Base-by-base conservation (phyloP, 2,329 filamentous ascomycete species). In the Hymenoscyphus fraxineus region DNA sequence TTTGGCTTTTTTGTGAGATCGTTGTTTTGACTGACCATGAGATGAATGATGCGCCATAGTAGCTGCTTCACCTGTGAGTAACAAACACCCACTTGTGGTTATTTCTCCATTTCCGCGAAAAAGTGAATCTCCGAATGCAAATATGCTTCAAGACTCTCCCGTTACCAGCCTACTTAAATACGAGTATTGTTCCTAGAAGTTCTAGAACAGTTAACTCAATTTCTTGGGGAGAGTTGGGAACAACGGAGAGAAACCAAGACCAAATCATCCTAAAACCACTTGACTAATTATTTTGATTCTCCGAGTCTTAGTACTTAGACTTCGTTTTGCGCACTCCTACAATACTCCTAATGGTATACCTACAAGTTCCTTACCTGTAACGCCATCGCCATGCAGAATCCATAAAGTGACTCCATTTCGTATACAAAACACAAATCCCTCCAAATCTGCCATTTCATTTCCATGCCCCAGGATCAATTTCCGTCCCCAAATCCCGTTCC, bases 401-500 rank as follows among this genome's bases (percentile, higher is more conserved):
- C 19, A 55, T 27, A 22, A 12, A 19, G 7, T 27, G 6, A 27
- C 41, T 51, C 54, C 55, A 27, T 27, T 19, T 22, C 32, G 16
- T 47, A 31, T 41, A n/a, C 56, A 22, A 47, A 15, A 38, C 31
- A 31, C 35, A 54, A 38, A 6, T 15, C 44, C 35, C 31, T 32
- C 59, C 15, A 16, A 58, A 27, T 27, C 27, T 27, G 47, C 31
- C 12, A 19, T 31, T 22, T 71, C 60, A 73, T 16, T 61, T 54
- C 73, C 72, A 75, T 58, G 73, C 73, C 13, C 69, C 73, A 13
- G 85, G 84, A 77, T 99, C 95, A 27, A 94, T 76, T 71, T 89
- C 86, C 0, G 84, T 88, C 1, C 94, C 94, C 64, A 99, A 76
- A 77, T 98, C 90, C 54, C 82, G 79, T 4, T 93, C 87, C 73